A percentile compares a stretch with the other conserved stretches of the same genome.
Evolutionary conservation across 192 early-diverging fungal genomes (phyloP).

Genomic region (Coemansia sp.): DNA sequence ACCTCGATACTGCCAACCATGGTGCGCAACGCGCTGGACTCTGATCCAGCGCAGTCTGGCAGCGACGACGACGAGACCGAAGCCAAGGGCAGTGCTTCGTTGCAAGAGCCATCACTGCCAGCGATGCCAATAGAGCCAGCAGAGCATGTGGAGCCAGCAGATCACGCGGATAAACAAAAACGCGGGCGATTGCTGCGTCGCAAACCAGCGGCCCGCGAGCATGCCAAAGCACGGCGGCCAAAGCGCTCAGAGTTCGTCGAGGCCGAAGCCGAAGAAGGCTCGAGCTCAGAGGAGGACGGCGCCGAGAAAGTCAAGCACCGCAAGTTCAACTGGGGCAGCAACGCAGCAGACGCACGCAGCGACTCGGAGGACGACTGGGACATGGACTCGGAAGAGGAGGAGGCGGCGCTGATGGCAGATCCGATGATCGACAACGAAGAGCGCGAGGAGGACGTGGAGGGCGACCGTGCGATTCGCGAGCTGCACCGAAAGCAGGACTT

Average conservation of each 20-base stretch:
- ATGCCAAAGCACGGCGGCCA: not conserved
- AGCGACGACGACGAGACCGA: not conserved
- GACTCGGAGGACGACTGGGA: constrained; percentile 30
- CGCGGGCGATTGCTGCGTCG: constrained; percentile 10
- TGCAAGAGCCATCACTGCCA: no score
- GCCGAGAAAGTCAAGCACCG: constrained; percentile 5
- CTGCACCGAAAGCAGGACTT: constrained; percentile 37
- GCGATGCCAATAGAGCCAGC: not conserved
- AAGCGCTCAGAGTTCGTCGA: constrained; percentile 49
- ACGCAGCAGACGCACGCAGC: not conserved
- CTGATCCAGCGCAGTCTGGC: not conserved
- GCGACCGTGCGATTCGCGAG: constrained; percentile 34
- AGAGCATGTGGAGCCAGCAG: not conserved
- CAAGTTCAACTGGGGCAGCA: constrained; percentile 42
- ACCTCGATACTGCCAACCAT: not conserved
- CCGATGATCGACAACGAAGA: constrained; percentile 45
- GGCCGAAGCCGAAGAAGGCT: constrained; percentile 50
- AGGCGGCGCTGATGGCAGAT: constrained; percentile 31
- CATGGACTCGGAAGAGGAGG: constrained; percentile 45
- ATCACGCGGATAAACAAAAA: not conserved
- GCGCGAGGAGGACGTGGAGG: constrained; percentile 12
- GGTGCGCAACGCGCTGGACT: not conserved
- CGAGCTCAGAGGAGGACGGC: constrained; percentile 35
- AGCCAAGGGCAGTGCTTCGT: not conserved
- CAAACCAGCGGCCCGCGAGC: not conserved